Conservation (phyloP, 1,284 basidiomycete species). For the Puccinia hordei region DNA sequence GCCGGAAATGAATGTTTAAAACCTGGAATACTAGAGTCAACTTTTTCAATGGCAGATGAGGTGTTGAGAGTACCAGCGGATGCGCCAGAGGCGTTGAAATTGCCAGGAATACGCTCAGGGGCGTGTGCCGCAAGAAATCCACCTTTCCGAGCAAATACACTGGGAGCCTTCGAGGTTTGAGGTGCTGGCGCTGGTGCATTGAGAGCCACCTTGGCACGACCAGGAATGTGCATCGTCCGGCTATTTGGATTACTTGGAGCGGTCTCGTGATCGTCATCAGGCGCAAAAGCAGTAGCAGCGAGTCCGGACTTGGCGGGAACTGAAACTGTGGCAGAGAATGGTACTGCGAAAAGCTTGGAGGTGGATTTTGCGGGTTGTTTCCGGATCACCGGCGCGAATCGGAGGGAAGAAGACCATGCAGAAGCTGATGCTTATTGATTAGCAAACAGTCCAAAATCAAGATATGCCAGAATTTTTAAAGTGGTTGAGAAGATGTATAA, state of each 20-base stretch:
- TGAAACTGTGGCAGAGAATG: constrained; percentile 30
- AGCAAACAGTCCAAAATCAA: constrained; percentile 29
- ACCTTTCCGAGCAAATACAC: constrained; percentile 49
- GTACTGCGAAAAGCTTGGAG: constrained; percentile 43
- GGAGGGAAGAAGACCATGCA: constrained; percentile 51
- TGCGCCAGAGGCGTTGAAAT: not conserved
- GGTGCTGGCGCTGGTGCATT: constrained; percentile 27
- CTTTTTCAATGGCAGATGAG: constrained; percentile 34
- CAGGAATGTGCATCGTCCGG: constrained; percentile 46
- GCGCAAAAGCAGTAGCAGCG: constrained; percentile 36
- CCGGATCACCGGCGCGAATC: constrained; percentile 50
- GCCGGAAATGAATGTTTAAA: constrained; percentile 49
- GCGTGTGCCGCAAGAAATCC: constrained; percentile 51
- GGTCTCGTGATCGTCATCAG: constrained; percentile 41
- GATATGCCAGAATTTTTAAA: not conserved
- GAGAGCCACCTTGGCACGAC: constrained; percentile 47
- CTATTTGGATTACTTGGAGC: constrained; percentile 10
- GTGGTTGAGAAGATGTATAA: not conserved
- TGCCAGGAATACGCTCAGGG: constrained; percentile 47
- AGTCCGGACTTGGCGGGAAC: constrained; percentile 28
- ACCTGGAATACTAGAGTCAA: constrained; percentile 50
- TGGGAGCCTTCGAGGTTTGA: constrained; percentile 40
- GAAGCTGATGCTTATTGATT: constrained; percentile 47
- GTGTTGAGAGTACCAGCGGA: constrained; percentile 1
- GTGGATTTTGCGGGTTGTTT: constrained; percentile 45